A percentile compares a stretch with the other conserved stretches of the same genome.
These are phyloP conservation scores for Saccharomycopsis olivae DNA, from an alignment of 805 yeast species.

Conservation along the genomic window DNA sequence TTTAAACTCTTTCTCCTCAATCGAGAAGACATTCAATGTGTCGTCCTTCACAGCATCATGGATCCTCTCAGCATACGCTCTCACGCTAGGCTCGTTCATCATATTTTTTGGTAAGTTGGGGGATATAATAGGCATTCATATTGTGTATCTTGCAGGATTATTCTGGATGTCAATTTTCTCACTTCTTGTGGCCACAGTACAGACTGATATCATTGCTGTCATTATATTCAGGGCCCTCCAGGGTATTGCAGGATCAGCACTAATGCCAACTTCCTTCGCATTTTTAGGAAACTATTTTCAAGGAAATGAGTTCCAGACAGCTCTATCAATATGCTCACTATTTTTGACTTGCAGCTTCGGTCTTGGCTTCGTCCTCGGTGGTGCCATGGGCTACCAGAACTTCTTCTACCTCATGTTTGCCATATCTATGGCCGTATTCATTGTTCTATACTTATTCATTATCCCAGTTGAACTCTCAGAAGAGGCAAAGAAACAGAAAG, in stretches of 20 bases:
- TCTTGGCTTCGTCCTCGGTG: conserved; percentile 15
- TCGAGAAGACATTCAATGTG: conserved; percentile 25
- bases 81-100: conserved; percentile 35
- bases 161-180: conserved; percentile 22
- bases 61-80: conserved; percentile 34
- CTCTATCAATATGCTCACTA: conserved; percentile 23
- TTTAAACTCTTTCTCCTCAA: conserved; percentile 19
- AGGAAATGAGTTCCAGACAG: conserved; percentile 23
- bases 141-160: conserved; percentile 23
- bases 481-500: conserved; percentile 16
- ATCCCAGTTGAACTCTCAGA: conserved; percentile 23
- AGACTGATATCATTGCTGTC: conserved; percentile 25
- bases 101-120: conserved; percentile 32
- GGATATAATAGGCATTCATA: conserved; percentile 28
- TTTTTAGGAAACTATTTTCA: conserved; percentile 24
- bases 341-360: conserved; percentile 22
- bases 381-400: conserved; percentile 14
- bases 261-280: conserved; percentile 30
- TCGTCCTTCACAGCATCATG: conserved; percentile 21
- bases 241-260: conserved; percentile 33
- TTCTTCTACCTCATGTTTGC: conserved; percentile 14
- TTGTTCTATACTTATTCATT: conserved; percentile 23
- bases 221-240: conserved; percentile 36
- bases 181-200: conserved; percentile 28
- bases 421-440: conserved; percentile 18